A percentile compares a stretch with the other conserved stretches of the same genome.
phyloP scores from a whole-genome alignment of 371 early-diverging fungal species.

The Rhizomucor pusillus region DNA sequence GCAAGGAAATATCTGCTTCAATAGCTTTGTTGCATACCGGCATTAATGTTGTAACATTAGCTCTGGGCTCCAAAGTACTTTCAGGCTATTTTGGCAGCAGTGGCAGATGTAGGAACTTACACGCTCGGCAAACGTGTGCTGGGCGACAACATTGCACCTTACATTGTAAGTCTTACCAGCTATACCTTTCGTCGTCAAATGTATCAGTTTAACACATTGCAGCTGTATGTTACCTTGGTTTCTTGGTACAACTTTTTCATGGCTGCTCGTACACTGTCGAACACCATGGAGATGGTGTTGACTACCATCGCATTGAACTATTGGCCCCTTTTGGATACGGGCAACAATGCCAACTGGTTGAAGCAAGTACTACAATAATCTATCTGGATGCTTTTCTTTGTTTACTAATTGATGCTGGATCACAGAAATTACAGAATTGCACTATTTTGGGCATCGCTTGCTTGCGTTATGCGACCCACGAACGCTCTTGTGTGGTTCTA shows the following conservation, averaged over 20 bases:
- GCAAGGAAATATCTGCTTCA: slow-evolving; percentile 27
- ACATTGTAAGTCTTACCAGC: slow-evolving; percentile 22
- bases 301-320: slow-evolving; percentile 69
- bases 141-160: slow-evolving; percentile 34
- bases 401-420: neutral
- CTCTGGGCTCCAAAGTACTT: slow-evolving; percentile 69
- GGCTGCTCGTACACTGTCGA: slow-evolving; percentile 71
- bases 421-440: slow-evolving; percentile 43
- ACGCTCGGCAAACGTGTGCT: slow-evolving; percentile 55
- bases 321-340: slow-evolving; percentile 57
- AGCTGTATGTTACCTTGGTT: slow-evolving; percentile 70
- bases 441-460: slow-evolving; percentile 66
- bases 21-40: too few relatives aligned
- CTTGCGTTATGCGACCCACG: slow-evolving; percentile 85
- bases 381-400: too few relatives aligned
- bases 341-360: neutral
- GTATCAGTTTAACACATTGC: neutral
- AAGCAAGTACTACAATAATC: neutral
- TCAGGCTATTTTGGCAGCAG: slow-evolving; percentile 71
- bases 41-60: too few relatives aligned
- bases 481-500: slow-evolving; percentile 81
- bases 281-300: slow-evolving; percentile 66
- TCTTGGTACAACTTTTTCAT: slow-evolving; percentile 86
- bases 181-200: neutral
- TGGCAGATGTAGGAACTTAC: slow-evolving; percentile 73